phyloP scores from a whole-genome alignment of 176 grass and related monocot genomes.

The Ananas comosus region DNA sequence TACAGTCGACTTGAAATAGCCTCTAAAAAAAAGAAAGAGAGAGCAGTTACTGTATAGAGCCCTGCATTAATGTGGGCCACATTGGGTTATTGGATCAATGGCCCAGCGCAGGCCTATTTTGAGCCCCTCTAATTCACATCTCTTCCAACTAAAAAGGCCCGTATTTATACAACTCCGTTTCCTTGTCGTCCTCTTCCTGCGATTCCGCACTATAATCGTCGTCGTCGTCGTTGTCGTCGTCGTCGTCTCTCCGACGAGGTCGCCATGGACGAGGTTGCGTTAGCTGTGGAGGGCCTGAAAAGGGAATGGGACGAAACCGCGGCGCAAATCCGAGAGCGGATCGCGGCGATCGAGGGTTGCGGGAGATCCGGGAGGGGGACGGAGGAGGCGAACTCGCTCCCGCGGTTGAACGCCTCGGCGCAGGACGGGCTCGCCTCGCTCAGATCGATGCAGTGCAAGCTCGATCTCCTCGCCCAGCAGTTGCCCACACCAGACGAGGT shows the following conservation, averaged over 20 bases:
- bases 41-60: no score
- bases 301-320: slow-evolving; percentile 53
- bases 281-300: slow-evolving; percentile 63
- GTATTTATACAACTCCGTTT: no score
- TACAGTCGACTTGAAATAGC: no score
- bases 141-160: no score
- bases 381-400: slow-evolving; percentile 59
- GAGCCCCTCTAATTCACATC: no score
- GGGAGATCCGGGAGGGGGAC: slow-evolving; percentile 57
- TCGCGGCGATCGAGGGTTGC: slow-evolving; percentile 41
- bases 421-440: slow-evolving; percentile 65
- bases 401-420: slow-evolving; percentile 52
- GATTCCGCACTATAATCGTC: no score
- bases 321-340: slow-evolving; percentile 37
- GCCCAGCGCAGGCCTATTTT: no score
- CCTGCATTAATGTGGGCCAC: no score
- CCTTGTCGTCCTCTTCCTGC: no score
- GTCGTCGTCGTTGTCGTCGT: no score
- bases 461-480: slow-evolving; percentile 66
- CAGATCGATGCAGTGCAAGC: slow-evolving; percentile 59
- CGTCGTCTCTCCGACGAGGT: not conserved
- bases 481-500: slow-evolving; percentile 67
- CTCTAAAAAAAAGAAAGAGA: no score
- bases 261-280: slow-evolving; percentile 63
- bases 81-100: no score